Conservation (phyloP, 1,284 basidiomycete genomes). For the Trametes polyzona region DNA sequence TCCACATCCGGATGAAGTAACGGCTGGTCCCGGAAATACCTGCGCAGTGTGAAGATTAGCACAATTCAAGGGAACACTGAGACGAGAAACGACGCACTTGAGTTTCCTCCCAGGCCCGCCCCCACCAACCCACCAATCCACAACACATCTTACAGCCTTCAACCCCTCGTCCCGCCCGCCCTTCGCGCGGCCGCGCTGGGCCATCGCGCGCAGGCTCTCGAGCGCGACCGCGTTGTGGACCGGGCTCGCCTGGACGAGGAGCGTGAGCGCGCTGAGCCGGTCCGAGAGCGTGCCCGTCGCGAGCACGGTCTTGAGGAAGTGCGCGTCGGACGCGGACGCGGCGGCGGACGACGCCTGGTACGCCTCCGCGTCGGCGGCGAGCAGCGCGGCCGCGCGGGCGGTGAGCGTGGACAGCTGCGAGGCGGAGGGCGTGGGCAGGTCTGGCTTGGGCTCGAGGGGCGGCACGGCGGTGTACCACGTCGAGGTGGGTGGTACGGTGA, state of each 20-base stretch:
- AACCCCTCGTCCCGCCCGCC: constrained; percentile 91
- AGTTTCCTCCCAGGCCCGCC: constrained; percentile 84
- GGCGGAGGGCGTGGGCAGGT: constrained; percentile 41
- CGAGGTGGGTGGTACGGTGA: constrained; percentile 45
- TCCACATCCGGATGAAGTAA: constrained; percentile 69
- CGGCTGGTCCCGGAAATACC: constrained; percentile 94
- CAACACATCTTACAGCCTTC: constrained; percentile 87
- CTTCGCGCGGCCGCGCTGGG: constrained; percentile 75
- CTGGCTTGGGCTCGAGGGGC: constrained; percentile 32
- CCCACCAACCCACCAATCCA: constrained; percentile 97
- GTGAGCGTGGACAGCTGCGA: constrained; percentile 50
- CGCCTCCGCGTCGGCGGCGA: constrained; percentile 51
- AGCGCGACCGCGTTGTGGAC: constrained; percentile 87
- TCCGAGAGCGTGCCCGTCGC: constrained; percentile 92
- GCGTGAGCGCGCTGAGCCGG: constrained; percentile 88
- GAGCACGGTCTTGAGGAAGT: constrained; percentile 85
- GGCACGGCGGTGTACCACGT: constrained; percentile 61
- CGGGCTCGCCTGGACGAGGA: constrained; percentile 91
- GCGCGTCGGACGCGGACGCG: constrained; percentile 65
- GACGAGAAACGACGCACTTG: constrained; percentile 53
- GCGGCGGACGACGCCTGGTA: constrained; percentile 48
- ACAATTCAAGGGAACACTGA: background rate
- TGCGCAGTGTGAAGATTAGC: constrained; percentile 34
- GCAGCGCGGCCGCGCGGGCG: constrained; percentile 54
- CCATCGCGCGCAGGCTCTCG: constrained; percentile 77